phyloP scores from a whole-genome alignment of 129 eudicot genomes.

The Heracleum sosnowskyi region DNA sequence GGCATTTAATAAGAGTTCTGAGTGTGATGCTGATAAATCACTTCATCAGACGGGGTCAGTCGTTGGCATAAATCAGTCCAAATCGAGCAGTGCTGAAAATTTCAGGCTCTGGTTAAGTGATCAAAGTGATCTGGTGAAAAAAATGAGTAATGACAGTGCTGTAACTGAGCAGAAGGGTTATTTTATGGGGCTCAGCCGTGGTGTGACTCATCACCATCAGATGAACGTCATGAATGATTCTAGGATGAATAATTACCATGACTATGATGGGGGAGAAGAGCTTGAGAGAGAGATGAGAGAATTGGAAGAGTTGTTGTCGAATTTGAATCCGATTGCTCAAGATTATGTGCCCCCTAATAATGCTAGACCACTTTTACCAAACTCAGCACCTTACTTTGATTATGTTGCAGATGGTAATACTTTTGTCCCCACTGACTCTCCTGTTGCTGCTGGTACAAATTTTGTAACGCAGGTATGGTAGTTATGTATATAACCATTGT shows the following conservation, averaged over 20 bases:
- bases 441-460: background rate
- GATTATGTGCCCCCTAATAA: slow-evolving; percentile 45
- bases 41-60: slow-evolving; percentile 32
- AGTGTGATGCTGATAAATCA: slow-evolving; percentile 11
- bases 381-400: background rate
- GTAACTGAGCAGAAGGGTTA: slow-evolving; percentile 18
- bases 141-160: slow-evolving; percentile 14
- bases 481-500: background rate
- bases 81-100: background rate
- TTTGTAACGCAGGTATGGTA: background rate
- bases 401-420: background rate
- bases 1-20: slow-evolving; percentile 63
- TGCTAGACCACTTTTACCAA: background rate
- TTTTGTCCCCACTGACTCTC: slow-evolving; percentile 7
- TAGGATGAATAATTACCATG: background rate
- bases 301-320: slow-evolving; percentile 47
- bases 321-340: slow-evolving; percentile 56
- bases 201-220: slow-evolving; percentile 13
- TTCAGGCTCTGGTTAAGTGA: background rate
- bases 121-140: background rate
- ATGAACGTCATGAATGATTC: background rate
- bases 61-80: background rate
- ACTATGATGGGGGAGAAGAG: slow-evolving; percentile 20
- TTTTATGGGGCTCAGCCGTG: slow-evolving; percentile 13
- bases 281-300: slow-evolving; percentile 50